Conservation (phyloP, 2,329 filamentous ascomycete genomes). For the Phialocephala subalpina region DNA sequence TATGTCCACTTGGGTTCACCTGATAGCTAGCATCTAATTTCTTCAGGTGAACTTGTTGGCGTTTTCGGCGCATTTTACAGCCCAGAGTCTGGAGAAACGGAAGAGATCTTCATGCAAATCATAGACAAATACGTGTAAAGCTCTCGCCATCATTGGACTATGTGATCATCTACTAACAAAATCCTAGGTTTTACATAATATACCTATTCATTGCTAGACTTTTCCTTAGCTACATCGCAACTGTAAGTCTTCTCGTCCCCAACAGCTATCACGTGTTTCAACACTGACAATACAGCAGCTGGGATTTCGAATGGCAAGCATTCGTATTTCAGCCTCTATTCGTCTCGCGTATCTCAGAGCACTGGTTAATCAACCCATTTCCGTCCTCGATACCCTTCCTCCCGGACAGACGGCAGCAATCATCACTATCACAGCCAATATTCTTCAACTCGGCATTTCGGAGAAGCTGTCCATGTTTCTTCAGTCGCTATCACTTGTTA, state of each 20-base stretch:
- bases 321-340: constrained; percentile 66
- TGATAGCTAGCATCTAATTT: background rate
- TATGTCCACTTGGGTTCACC: constrained; percentile 35
- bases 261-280: background rate
- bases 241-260: constrained; percentile 35
- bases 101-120: constrained; percentile 49
- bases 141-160: background rate
- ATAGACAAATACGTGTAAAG: constrained; percentile 56
- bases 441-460: constrained; percentile 68
- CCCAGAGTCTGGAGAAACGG: constrained; percentile 44
- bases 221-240: constrained; percentile 67
- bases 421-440: constrained; percentile 72
- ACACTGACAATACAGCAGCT: constrained; percentile 50
- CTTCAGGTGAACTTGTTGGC: constrained; percentile 46
- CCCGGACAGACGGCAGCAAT: constrained; percentile 50
- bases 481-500: constrained; percentile 61
- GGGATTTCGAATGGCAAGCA: constrained; percentile 66
- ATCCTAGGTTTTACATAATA: constrained; percentile 68
- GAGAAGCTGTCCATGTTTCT: constrained; percentile 67
- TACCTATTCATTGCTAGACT: constrained; percentile 75
- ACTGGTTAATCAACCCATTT: constrained; percentile 71
- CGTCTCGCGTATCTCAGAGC: constrained; percentile 68
- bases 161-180: background rate
- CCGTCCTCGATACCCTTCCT: constrained; percentile 73
- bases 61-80: constrained; percentile 54